These are phyloP conservation scores for Leersia perrieri DNA, from an alignment of 176 grass and related monocot species.

Conservation along the genomic window DNA sequence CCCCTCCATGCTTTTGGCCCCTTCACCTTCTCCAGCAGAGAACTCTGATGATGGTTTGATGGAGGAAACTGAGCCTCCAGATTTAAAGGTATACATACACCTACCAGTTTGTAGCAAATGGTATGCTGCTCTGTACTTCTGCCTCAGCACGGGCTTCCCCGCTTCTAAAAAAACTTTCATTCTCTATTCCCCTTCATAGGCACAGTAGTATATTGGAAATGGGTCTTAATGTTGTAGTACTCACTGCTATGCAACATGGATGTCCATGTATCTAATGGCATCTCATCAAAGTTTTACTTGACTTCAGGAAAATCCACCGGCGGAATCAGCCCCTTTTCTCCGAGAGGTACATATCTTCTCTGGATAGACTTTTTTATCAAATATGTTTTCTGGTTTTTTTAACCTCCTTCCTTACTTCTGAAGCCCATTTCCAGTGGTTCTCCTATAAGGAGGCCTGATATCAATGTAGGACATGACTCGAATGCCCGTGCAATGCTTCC, in stretches of 20 bases:
- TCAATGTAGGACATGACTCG: constrained; percentile 16
- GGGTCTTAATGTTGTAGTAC: background rate
- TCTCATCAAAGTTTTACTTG: constrained; percentile 18
- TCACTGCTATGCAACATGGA: background rate
- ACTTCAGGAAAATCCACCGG: constrained; percentile 18
- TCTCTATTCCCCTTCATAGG: too few relatives aligned
- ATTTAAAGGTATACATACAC: constrained; percentile 28
- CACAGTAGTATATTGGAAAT: background rate
- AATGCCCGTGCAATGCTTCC: background rate
- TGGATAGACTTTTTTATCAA: background rate
- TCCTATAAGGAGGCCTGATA: constrained; percentile 27
- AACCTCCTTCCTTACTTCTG: constrained; percentile 34
- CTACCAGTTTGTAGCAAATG: too few relatives aligned
- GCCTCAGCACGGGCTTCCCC: background rate
- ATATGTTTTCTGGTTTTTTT: constrained; percentile 5
- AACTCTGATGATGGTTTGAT: constrained; percentile 58
- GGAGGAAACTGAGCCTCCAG: constrained; percentile 37
- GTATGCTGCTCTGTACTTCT: background rate
- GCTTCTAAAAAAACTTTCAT: background rate
- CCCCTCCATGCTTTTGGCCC: constrained; percentile 6
- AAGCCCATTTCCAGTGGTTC: constrained; percentile 51
- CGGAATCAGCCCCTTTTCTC: constrained; percentile 35
- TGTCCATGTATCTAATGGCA: background rate
- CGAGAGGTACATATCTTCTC: constrained; percentile 38
- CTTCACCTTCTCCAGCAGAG: constrained; percentile 42